Base-by-base conservation (phyloP, 2,329 filamentous ascomycete species). In the Zelopaecilomyces penicillatus region DNA sequence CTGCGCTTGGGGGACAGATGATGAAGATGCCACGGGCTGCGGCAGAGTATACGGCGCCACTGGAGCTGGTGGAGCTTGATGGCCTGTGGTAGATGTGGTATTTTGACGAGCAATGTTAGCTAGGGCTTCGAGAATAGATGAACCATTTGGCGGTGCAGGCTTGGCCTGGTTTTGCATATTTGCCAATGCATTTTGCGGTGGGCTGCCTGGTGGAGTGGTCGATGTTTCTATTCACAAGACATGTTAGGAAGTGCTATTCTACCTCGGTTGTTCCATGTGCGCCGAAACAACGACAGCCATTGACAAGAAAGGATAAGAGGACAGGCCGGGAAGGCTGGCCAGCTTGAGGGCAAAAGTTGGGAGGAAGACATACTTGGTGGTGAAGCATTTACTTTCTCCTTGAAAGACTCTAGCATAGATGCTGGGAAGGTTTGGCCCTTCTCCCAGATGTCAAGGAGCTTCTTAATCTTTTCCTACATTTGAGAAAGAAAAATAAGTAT, bases 381-480 rank as follows among this genome's bases (percentile, higher is more conserved):
- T 47, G 71, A 61, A 49, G 79, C 74, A 51, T 75, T 83, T 57
- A 95, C 65, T 65, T 87, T 90, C 61, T 87, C 76, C 68, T 88
- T 91, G 75, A 95, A 95, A 33, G 79, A 80, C 50, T 75, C 74
- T 56, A 98, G 78, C 80, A 95, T 83, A 43, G 82, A 66, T 36
- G 75, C 64, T 28, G 93, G 89, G 65, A 98, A 97, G 26, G 90
- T 97, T 62, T 85, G 83, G 52, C 87, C 88, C 60, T 93, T 93
- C 64, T 96, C 90, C 93, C 93, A 98, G 55, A 98, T 98, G 63
- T 95, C 90, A 68, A 97, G 74, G 56, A 98, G 78, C 65, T 97
- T 97, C 55, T 67, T 68, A 66, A 97, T 91, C 73, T 96, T 97
- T 64, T 95, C 88, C 86, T 93, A 84, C 73, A 82, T 63, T 19